Evolutionary conservation across 306 rosid genomes (phyloP).

Genomic region (Mimosa pudica): DNA sequence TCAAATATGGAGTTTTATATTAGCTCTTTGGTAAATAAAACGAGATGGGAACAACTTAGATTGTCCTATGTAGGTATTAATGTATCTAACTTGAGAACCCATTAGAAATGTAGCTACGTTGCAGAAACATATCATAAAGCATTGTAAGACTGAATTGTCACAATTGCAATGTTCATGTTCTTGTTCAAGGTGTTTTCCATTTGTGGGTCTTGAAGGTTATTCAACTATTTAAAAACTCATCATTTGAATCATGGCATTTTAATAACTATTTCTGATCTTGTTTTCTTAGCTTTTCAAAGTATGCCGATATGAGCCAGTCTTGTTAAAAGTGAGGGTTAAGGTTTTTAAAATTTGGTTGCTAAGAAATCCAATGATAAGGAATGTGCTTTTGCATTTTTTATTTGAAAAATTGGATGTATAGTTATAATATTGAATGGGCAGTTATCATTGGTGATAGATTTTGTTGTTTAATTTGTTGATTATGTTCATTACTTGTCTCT

Average conservation of each 20-base stretch:
- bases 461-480: not conserved
- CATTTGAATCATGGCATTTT: not conserved
- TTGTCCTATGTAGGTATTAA: too few species aligned
- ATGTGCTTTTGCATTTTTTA: not conserved
- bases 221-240: not conserved
- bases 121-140: too few species aligned
- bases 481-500: slow-evolving; percentile 13
- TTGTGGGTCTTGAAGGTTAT: not conserved
- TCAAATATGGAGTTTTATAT: not conserved
- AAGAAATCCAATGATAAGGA: not conserved
- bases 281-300: slow-evolving; percentile 6
- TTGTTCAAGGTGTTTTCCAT: not conserved
- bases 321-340: slow-evolving; percentile 14
- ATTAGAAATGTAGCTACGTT: too few species aligned
- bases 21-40: too few species aligned
- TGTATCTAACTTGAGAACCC: too few species aligned
- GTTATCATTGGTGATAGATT: not conserved
- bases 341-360: not conserved
- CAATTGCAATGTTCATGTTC: not conserved
- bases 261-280: not conserved
- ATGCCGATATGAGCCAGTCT: slow-evolving; percentile 4
- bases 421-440: slow-evolving; percentile 29
- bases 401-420: not conserved
- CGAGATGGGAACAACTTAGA: too few species aligned
- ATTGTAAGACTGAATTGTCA: not conserved